Evolutionary conservation across 1,284 basidiomycete genomes (phyloP).

Genomic region (Cryptococcus wingfieldii): DNA sequence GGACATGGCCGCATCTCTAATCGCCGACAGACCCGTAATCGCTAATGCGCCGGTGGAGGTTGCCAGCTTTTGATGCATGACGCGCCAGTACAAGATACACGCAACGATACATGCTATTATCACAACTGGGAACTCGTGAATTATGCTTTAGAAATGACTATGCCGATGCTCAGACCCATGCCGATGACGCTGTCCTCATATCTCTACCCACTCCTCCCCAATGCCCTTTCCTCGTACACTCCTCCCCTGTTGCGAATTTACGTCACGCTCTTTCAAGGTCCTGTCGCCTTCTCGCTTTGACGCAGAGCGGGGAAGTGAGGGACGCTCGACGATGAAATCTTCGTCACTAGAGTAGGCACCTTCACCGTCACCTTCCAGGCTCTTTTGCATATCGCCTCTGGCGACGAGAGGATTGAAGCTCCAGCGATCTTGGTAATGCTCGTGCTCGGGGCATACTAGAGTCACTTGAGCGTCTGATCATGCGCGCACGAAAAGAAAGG

Average conservation of each 20-base stretch:
- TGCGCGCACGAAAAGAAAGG: neutral
- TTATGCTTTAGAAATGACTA: too few species aligned
- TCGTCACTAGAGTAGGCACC: constrained; percentile 17
- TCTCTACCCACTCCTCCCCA: too few species aligned
- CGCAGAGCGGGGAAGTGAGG: neutral
- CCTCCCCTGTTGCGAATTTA: neutral
- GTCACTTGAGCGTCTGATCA: neutral
- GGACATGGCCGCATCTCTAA: neutral
- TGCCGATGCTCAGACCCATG: too few species aligned
- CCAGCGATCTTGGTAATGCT: constrained; percentile 41
- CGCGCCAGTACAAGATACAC: too few species aligned
- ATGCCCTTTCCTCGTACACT: too few species aligned
- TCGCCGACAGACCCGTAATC: neutral
- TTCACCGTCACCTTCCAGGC: constrained; percentile 1
- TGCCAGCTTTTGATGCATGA: too few species aligned
- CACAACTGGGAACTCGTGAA: too few species aligned
- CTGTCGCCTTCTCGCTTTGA: neutral
- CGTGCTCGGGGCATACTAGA: constrained; percentile 42
- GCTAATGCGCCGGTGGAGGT: neutral
- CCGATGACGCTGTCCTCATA: too few species aligned
- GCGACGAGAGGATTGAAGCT: constrained; percentile 30
- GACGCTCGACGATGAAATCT: constrained; percentile 8
- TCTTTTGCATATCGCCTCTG: neutral
- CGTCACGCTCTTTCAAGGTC: constrained; percentile 10
- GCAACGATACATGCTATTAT: too few species aligned